These are phyloP conservation scores for Barnettozyma sucrosica DNA, from an alignment of 805 yeast species.

Conservation along the genomic window DNA sequence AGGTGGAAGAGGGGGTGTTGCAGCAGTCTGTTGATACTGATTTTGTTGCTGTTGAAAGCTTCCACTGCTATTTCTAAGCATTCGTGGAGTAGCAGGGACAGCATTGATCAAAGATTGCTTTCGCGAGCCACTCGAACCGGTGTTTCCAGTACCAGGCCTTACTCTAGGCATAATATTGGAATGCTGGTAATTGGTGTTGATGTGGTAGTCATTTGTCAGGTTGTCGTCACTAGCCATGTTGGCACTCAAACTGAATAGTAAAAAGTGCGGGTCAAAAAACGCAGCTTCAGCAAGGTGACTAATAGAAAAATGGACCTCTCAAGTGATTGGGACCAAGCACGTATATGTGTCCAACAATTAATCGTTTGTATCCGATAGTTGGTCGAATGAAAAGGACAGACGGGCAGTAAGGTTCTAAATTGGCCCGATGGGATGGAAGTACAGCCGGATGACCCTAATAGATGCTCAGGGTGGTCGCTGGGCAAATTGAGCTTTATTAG, in stretches of 20 bases:
- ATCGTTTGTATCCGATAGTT: not conserved
- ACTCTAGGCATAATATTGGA: slow-evolving; percentile 21
- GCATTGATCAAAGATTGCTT: slow-evolving; percentile 18
- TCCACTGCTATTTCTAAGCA: slow-evolving; percentile 55
- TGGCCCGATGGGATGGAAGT: no score
- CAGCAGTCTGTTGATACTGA: slow-evolving; percentile 2
- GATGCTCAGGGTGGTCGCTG: not conserved
- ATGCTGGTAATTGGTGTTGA: slow-evolving; percentile 21
- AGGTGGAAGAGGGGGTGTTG: not conserved
- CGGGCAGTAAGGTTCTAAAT: no score
- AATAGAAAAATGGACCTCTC: not conserved
- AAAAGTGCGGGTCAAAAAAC: not conserved
- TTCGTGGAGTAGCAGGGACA: slow-evolving; percentile 65
- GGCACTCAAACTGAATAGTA: not conserved
- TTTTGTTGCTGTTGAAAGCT: slow-evolving; percentile 19
- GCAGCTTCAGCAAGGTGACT: not conserved
- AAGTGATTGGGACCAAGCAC: not conserved
- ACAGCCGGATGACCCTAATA: not conserved
- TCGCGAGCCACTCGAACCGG: slow-evolving; percentile 7
- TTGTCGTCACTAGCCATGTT: slow-evolving; percentile 14
- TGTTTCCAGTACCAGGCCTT: slow-evolving; percentile 14
- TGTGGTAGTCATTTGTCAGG: slow-evolving; percentile 21
- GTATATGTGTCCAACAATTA: not conserved
- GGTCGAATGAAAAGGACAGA: not conserved
- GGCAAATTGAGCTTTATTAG: not conserved